Base-by-base conservation (phyloP, 257 asterid species). In the Solanum gracilifrons region DNA sequence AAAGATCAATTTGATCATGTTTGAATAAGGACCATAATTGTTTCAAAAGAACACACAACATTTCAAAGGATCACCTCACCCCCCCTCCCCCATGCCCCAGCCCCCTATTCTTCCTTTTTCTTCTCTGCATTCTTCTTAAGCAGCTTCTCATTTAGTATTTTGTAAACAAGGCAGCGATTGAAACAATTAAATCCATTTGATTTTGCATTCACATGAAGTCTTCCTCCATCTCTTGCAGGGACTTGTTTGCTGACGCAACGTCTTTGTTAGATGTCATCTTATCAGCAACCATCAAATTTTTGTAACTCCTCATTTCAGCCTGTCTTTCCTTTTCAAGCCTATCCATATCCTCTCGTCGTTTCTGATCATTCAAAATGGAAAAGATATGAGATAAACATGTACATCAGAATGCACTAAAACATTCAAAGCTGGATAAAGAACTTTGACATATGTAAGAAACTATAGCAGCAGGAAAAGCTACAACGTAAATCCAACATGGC, bases 261-360 rank as follows among this genome's bases (percentile, higher is more conserved):
- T 97, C 98, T 91, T 93, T 97, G 92, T 95, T 97, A 1, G 99
- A 97, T 2, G 99, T 97, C 99, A 97, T 97, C 92, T 95, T 97
- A 87, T 97, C 98, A 29, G 98, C 95, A 62, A 97, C 98, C 99
- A 97, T 97, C 93, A 95, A 89, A 88, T 97, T 95, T 87, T 95
- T 95, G 95, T 97, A 97, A 96, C 99, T 97, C 91, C 99, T 93
- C 86, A 92, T n/a, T 84, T 95, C 98, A 7, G 98, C 88, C 77
- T 95, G 98, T 89, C 93, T 94, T 91, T 96, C 99, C 84, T 94
- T 96, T 60, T 97, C 98, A 23, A 97, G 95, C 92, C 92, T 95
- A 1, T 93, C 98, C 87, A 95, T 86, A 32, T 97, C 98, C 88
- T 97, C 99, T 20, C 94, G 94, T 37, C 98, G 96, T 92, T 95